Base-by-base conservation (phyloP, 805 yeast species). In the Starmerella etchellsii region DNA sequence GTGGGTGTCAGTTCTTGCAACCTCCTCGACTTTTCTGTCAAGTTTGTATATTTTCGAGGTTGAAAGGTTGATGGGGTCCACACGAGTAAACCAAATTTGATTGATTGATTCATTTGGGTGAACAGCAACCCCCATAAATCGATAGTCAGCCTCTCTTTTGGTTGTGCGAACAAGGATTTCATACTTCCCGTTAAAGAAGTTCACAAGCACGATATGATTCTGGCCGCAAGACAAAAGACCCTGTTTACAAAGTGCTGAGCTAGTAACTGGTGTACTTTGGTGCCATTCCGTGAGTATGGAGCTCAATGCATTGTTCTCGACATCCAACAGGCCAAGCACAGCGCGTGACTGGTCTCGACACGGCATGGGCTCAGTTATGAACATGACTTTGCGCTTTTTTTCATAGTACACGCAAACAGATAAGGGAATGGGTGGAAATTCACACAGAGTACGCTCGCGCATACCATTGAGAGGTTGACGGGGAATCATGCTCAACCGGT, bases 191-290 rank as follows among this genome's bases (percentile, higher is more conserved):
- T n/a, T 36, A 16, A 23, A 10, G 13, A 29, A 18, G 15, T 40
- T 31, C 16, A 36, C 18, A 16, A 25, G 26, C 8, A 31, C 25
- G 13, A 43, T 19, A 2, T 44, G 44, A 14, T 31, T 23, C 3
- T 28, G 25, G 2, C 36, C 30, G 22, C 42, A 38, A 13, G 31
- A 3, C n/a, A 42, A n/a, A 14, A 37, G 20, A 9, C 41, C 41
- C 9, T 27, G 19, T 8, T 28, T 20, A 28, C 41, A 37, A 1
- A 26, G 13, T 1, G 32, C 30, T 8, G 34, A 22, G 25, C 29
- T 24, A 2, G 24, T 15, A 5, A 34, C 32, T 14, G 16, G 37
- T 10, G 37, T 7, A 22, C 14, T 25, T 4, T 18, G 23, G 26
- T 19, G 32, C 32, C 33, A 16, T 21, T 18, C 26, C 14, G 27